Evolutionary conservation across 768 basidiomycete species (phyloP).

Genomic region (Lactifluus rugatus): DNA sequence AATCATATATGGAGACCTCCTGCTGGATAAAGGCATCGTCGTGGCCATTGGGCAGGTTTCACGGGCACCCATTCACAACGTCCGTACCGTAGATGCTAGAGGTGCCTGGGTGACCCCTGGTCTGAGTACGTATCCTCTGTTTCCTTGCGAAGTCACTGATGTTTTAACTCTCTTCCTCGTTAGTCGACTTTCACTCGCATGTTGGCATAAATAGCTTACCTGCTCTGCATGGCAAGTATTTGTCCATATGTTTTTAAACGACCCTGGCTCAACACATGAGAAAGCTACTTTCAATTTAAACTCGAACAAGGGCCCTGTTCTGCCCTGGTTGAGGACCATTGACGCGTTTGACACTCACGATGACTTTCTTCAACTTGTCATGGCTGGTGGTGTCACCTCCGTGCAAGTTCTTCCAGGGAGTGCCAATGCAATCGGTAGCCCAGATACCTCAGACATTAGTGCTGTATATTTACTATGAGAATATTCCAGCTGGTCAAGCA

Average conservation of each 20-base stretch:
- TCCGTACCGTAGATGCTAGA: conserved; percentile 48
- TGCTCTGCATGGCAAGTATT: conserved; percentile 32
- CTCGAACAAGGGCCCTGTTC: conserved; percentile 54
- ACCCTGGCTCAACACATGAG: neutral
- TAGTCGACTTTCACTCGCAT: conserved; percentile 50
- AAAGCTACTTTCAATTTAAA: conserved; percentile 49
- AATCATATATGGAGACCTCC: conserved; percentile 49
- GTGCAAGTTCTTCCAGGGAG: conserved; percentile 74
- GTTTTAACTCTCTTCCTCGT: neutral
- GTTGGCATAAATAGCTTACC: conserved; percentile 66
- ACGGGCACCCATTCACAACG: conserved; percentile 29
- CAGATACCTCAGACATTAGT: neutral
- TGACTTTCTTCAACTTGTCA: conserved; percentile 57
- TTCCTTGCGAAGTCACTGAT: conserved; percentile 11
- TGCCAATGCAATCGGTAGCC: conserved; percentile 59
- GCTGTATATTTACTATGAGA: conserved; percentile 12
- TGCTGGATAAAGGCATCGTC: conserved; percentile 58
- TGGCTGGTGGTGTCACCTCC: conserved; percentile 85
- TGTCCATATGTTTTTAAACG: neutral
- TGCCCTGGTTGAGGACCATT: conserved; percentile 72
- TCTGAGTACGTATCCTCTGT: conserved; percentile 32
- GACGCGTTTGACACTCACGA: conserved; percentile 88
- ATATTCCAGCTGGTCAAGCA: conserved; percentile 65
- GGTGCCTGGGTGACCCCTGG: conserved; percentile 62
- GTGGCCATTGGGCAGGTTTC: conserved; percentile 43